Evolutionary conservation across 345 rosid genomes (phyloP).

Genomic region (Ceriops decandra): DNA sequence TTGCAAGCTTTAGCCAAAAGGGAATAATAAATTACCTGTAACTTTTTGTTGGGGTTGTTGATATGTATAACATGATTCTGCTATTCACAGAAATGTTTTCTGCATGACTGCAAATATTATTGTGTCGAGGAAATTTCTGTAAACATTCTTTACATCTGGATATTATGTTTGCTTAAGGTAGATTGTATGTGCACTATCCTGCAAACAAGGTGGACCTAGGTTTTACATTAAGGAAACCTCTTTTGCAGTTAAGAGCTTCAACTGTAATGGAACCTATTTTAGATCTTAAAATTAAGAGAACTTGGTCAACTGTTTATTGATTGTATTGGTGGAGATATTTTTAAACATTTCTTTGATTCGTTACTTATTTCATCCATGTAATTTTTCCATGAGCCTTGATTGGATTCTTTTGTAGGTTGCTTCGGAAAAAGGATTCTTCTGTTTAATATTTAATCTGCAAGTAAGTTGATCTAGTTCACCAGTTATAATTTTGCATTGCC

Average conservation of each 20-base stretch:
- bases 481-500: not conserved
- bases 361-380: not conserved
- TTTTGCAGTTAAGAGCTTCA: not conserved
- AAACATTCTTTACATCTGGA: not conserved
- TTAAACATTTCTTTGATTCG: not conserved
- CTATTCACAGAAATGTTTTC: not conserved
- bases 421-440: slow-evolving; percentile 31
- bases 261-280: not conserved
- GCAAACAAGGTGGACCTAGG: not conserved
- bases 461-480: slow-evolving; percentile 13
- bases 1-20: not conserved
- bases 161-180: not conserved
- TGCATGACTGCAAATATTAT: not conserved
- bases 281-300: not conserved
- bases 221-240: not conserved
- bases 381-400: not conserved
- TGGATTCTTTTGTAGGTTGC: slow-evolving; percentile 24
- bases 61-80: not conserved
- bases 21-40: too few species aligned
- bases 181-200: not conserved
- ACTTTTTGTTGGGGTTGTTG: too few species aligned
- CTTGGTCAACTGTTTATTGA: not conserved
- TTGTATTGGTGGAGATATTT: not conserved
- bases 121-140: not conserved
- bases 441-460: slow-evolving; percentile 31